phyloP scores from a whole-genome alignment of 306 rosid genomes.

The Quercus glauca region DNA sequence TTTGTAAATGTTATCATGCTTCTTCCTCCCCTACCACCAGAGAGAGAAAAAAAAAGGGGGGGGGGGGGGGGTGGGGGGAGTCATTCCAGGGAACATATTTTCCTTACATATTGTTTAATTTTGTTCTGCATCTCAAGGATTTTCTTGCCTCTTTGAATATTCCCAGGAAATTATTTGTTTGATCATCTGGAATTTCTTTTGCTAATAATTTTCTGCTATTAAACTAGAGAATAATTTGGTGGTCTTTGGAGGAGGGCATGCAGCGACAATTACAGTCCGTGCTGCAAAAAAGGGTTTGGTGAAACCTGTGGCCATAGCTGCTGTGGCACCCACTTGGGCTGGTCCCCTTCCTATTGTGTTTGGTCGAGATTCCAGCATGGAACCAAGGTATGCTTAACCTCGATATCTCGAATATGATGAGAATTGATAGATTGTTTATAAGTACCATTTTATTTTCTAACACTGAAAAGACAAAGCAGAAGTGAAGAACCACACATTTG shows the following conservation, averaged over 20 bases:
- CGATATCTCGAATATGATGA: background rate
- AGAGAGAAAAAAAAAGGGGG: background rate
- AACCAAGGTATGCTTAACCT: conserved; percentile 57
- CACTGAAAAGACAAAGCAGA: background rate
- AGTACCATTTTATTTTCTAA: background rate
- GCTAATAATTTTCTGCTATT: conserved; percentile 22
- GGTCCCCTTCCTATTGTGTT: conserved; percentile 98
- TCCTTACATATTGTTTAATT: background rate
- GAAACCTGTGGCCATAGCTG: conserved; percentile 83
- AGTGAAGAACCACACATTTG: background rate
- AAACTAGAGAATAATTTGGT: conserved; percentile 65
- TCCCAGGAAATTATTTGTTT: background rate
- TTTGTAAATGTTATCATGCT: background rate
- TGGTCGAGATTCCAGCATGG: conserved; percentile 94
- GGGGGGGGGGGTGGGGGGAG: background rate
- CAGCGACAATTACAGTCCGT: conserved; percentile 64
- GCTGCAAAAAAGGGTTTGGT: conserved; percentile 80
- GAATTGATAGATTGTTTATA: background rate
- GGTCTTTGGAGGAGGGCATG: conserved; percentile 93
- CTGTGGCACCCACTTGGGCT: conserved; percentile 94
- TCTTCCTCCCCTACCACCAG: background rate
- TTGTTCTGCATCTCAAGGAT: background rate
- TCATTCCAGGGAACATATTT: background rate
- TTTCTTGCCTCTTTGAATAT: background rate
- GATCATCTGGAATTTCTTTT: background rate